phyloP scores from a whole-genome alignment of 768 basidiomycete species.

The Paxillus ammoniavirescens region DNA sequence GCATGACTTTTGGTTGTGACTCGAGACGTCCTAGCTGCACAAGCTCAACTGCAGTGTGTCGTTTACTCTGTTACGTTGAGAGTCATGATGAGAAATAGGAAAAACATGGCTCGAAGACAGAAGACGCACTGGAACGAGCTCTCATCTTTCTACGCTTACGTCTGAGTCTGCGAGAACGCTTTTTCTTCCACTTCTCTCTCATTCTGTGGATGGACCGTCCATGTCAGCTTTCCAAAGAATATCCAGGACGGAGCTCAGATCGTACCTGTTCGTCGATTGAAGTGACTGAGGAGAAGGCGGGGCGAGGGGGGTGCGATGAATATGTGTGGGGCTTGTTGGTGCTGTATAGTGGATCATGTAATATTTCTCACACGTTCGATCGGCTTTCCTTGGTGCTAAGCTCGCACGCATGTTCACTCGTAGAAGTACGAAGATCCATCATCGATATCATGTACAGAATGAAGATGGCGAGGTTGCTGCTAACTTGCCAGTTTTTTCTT shows the following conservation, averaged over 20 bases:
- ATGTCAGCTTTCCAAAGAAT: neutral
- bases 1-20: constrained; percentile 11
- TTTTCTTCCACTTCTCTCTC: constrained; percentile 99
- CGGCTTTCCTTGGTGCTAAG: too few relatives aligned
- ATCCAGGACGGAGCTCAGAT: neutral
- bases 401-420: too few relatives aligned
- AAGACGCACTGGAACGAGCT: constrained; percentile 82
- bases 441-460: too few relatives aligned
- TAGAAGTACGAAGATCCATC: too few relatives aligned
- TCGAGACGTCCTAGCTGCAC: constrained; percentile 21
- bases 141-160: constrained; percentile 97
- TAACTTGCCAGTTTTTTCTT: too few relatives aligned
- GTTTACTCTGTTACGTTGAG: constrained; percentile 35
- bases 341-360: constrained; percentile 37
- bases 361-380: constrained; percentile 13
- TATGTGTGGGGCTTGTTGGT: constrained; percentile 29
- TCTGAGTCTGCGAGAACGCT: constrained; percentile 88
- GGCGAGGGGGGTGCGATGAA: constrained; percentile 6
- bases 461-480: too few relatives aligned
- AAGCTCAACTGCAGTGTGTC: constrained; percentile 25
- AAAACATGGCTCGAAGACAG: neutral
- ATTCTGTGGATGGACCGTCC: constrained; percentile 43
- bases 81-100: neutral
- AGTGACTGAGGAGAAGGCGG: constrained; percentile 26
- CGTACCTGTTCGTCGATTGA: constrained; percentile 30